Conservation (phyloP, 345 rosid species). For the Citrus sp. region DNA sequence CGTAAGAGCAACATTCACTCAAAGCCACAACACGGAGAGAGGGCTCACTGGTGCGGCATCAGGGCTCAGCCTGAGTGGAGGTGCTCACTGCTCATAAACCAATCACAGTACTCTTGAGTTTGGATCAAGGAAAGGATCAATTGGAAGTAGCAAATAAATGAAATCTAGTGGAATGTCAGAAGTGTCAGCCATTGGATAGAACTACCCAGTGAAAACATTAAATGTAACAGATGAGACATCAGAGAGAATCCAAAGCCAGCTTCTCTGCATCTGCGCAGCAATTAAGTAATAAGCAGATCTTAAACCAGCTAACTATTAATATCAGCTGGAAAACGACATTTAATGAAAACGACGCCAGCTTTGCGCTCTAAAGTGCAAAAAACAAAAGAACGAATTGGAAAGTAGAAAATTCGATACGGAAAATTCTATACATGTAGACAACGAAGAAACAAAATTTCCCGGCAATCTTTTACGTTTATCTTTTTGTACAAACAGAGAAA, state of each 20-base stretch:
- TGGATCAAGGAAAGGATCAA: conserved; percentile 6
- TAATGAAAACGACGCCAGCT: background rate
- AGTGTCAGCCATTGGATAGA: conserved; percentile 26
- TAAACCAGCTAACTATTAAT: background rate
- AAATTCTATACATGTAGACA: conserved; percentile 39
- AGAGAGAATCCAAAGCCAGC: conserved; percentile 22
- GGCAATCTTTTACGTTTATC: conserved; percentile 20
- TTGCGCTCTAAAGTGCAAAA: background rate
- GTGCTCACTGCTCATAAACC: conserved; percentile 5
- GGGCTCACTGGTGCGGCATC: too few relatives aligned
- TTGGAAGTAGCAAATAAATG: conserved; percentile 16
- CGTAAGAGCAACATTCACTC: background rate
- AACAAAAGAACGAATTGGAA: background rate
- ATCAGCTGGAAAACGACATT: background rate
- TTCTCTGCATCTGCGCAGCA: background rate
- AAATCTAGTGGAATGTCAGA: conserved; percentile 53
- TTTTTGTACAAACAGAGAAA: conserved; percentile 38
- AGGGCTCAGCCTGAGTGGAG: background rate
- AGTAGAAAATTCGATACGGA: conserved; percentile 21
- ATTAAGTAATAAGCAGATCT: background rate
- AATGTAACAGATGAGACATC: conserved; percentile 21
- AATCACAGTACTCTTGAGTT: background rate
- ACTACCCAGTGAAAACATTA: conserved; percentile 6
- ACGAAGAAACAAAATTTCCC: conserved; percentile 56
- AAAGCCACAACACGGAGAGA: conserved; percentile 6